Evolutionary conservation across 2,329 filamentous ascomycete genomes (phyloP).

Genomic region (Diaporthe vexans): DNA sequence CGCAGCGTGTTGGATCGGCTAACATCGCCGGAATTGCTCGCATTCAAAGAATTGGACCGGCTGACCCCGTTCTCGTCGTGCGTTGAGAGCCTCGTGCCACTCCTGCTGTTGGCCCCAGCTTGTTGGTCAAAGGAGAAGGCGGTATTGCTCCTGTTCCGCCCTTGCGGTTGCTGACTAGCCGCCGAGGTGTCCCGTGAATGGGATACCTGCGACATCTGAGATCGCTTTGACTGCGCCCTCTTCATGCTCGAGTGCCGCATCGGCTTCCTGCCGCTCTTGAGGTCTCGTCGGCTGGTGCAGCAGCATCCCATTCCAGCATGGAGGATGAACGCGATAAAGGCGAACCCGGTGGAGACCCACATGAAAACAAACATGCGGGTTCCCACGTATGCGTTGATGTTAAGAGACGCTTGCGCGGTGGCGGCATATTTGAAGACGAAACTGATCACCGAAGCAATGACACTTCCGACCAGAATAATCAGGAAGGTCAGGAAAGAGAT

Average conservation of each 20-base stretch:
- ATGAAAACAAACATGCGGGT: constrained; percentile 86
- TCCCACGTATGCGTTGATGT: constrained; percentile 81
- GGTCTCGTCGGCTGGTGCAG: constrained; percentile 70
- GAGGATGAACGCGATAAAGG: constrained; percentile 78
- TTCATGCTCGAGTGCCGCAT: constrained; percentile 43
- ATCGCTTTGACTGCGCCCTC: constrained; percentile 38
- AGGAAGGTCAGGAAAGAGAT: constrained; percentile 77
- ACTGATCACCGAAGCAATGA: constrained; percentile 87
- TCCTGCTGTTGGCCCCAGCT: constrained; percentile 15
- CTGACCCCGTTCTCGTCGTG: constrained; percentile 46
- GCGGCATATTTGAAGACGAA: constrained; percentile 85
- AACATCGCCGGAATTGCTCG: constrained; percentile 27
- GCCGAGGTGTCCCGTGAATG: constrained; percentile 23
- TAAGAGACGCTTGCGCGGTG: constrained; percentile 78
- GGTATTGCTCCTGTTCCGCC: constrained; percentile 36
- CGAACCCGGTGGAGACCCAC: constrained; percentile 83
- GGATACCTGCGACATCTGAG: constrained; percentile 34
- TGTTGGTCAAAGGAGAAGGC: constrained; percentile 41
- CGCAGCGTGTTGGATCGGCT: constrained; percentile 39
- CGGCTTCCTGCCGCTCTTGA: constrained; percentile 56
- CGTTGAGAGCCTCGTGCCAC: constrained; percentile 46
- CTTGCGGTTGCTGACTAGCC: constrained; percentile 16
- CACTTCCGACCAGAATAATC: constrained; percentile 76
- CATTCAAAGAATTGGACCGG: constrained; percentile 14
- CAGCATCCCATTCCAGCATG: constrained; percentile 86